These are phyloP conservation scores for Ophiostoma sp. DNA, from an alignment of 2,329 filamentous ascomycete species.

Conservation along the genomic window DNA sequence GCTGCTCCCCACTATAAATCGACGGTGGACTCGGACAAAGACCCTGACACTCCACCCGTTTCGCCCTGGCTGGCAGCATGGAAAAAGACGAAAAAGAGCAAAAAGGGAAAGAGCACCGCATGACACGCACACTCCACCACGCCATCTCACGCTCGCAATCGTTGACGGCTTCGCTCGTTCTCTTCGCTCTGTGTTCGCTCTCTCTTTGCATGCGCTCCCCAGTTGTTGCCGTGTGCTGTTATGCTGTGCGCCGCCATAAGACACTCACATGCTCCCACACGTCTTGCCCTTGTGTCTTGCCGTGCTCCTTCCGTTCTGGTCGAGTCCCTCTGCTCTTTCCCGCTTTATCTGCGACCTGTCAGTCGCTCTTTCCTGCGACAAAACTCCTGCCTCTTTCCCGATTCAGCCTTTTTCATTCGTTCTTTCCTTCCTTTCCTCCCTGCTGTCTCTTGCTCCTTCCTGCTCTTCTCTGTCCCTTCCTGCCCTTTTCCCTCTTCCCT, in stretches of 20 bases:
- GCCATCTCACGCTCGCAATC: not conserved
- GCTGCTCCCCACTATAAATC: not conserved
- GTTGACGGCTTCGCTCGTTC: not conserved
- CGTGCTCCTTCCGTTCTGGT: not conserved
- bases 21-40: not conserved
- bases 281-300: not conserved
- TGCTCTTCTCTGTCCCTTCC: too few species aligned
- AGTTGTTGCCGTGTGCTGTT: not conserved
- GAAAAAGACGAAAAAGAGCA: not conserved
- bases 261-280: not conserved
- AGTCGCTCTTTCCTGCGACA: not conserved
- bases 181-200: not conserved
- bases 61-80: not conserved
- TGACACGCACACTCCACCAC: too few species aligned
- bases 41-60: not conserved
- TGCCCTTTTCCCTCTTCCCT: too few species aligned
- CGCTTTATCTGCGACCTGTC: not conserved
- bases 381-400: too few species aligned
- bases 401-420: not conserved
- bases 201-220: not conserved
- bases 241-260: not conserved
- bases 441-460: not conserved
- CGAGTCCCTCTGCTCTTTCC: conserved; percentile 5
- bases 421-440: not conserved
- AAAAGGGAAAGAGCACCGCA: not conserved